Percentiles rank a stretch among this genome's conserved stretches.
Evolutionary conservation across 352 stramenopile genomes (phyloP).

Genomic region (Globisporangium canariense): DNA sequence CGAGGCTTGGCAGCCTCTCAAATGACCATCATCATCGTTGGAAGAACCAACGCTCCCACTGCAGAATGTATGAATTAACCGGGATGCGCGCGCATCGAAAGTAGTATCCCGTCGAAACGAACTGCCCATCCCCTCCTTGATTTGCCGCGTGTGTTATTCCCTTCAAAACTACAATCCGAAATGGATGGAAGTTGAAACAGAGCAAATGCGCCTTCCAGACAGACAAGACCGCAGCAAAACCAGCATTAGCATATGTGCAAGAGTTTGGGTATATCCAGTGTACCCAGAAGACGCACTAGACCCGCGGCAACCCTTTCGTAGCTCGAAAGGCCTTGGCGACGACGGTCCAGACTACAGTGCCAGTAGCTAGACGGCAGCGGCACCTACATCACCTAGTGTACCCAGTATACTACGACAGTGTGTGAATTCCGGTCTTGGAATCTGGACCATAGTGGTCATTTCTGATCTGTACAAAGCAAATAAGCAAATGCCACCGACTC

Average conservation of each 20-base stretch:
- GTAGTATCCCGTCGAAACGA: neutral
- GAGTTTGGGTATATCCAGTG: neutral
- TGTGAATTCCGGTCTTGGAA: neutral
- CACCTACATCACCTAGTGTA: conserved; percentile 10
- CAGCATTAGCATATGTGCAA: too few relatives aligned
- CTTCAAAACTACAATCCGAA: neutral
- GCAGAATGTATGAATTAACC: conserved; percentile 16
- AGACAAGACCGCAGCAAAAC: neutral
- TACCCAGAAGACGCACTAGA: neutral
- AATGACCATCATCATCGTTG: conserved; percentile 7
- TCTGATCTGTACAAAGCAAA: neutral
- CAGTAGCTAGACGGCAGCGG: neutral
- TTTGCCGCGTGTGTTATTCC: neutral
- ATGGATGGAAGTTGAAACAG: neutral
- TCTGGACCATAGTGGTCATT: neutral
- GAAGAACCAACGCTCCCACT: neutral
- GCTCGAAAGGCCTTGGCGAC: neutral
- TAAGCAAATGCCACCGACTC: neutral
- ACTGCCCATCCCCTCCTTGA: neutral
- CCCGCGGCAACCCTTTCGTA: neutral
- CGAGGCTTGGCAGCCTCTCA: neutral
- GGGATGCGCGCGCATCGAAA: neutral
- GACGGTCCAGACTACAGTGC: neutral
- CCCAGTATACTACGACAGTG: neutral
- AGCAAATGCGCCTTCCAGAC: neutral